Evolutionary conservation across 441 rosid species (phyloP).

Genomic region (Gossypium trilobum): DNA sequence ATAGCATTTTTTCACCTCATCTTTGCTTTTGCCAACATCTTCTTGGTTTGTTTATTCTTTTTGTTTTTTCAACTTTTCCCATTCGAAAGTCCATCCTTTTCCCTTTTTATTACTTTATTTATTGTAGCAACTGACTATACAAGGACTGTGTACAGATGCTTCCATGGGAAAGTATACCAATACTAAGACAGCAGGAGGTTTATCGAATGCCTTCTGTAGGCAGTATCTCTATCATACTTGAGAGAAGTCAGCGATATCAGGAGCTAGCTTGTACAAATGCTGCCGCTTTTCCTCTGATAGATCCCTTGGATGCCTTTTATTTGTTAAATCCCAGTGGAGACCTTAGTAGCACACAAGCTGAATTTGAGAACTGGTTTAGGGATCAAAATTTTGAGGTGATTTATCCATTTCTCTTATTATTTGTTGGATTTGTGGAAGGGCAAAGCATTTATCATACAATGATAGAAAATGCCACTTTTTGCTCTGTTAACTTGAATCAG

Average conservation of each 20-base stretch:
- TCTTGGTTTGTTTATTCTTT: neutral
- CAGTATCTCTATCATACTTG: slow-evolving; percentile 49
- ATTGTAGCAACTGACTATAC: slow-evolving; percentile 5
- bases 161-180: slow-evolving; percentile 95
- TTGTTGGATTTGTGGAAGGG: neutral
- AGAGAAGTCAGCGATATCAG: slow-evolving; percentile 37
- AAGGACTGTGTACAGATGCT: slow-evolving; percentile 57
- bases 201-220: slow-evolving; percentile 93
- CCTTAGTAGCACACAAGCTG: slow-evolving; percentile 49
- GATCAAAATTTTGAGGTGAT: slow-evolving; percentile 74
- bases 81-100: neutral
- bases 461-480: neutral
- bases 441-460: neutral
- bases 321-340: slow-evolving; percentile 91
- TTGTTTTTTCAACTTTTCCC: neutral
- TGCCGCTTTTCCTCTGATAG: slow-evolving; percentile 60
- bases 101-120: neutral
- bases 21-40: neutral
- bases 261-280: slow-evolving; percentile 30
- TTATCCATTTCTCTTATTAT: neutral
- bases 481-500: neutral
- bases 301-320: slow-evolving; percentile 90
- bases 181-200: slow-evolving; percentile 76
- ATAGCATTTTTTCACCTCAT: neutral
- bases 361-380: slow-evolving; percentile 71